Evolutionary conservation across 257 asterid genomes (phyloP).

Genomic region (Solanum ossicruentum): DNA sequence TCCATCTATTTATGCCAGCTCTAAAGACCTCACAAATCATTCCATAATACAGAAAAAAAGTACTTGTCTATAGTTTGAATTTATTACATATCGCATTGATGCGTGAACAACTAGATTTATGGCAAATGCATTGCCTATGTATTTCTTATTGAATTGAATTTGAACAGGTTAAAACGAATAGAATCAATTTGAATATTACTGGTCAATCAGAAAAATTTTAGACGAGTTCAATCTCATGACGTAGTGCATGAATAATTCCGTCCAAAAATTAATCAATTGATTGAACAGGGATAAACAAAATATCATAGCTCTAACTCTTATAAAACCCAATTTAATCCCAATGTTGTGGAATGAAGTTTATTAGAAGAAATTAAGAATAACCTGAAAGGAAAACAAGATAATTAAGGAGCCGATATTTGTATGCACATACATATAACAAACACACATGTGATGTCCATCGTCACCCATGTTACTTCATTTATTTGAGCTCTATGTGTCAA

Average conservation of each 20-base stretch:
- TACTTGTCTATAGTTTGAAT: neutral
- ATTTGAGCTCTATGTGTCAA: neutral
- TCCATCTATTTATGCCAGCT: neutral
- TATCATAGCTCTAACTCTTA: neutral
- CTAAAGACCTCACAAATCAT: neutral
- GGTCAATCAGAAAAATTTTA: neutral
- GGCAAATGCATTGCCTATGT: neutral
- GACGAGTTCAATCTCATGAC: too few relatives aligned
- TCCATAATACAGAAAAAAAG: too few relatives aligned
- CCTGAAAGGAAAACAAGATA: neutral
- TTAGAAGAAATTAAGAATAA: neutral
- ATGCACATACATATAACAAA: constrained; percentile 11
- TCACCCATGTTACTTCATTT: constrained; percentile 40
- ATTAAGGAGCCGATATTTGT: neutral
- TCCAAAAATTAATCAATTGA: neutral
- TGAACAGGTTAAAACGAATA: neutral
- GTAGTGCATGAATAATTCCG: neutral
- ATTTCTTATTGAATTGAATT: neutral
- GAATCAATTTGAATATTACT: neutral
- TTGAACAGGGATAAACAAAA: neutral
- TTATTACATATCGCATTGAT: neutral
- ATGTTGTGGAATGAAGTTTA: neutral
- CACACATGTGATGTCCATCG: constrained; percentile 39
- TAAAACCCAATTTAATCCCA: neutral
- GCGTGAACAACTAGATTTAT: neutral